Conservation (phyloP, 768 basidiomycete genomes). For the Mycena amicta region DNA sequence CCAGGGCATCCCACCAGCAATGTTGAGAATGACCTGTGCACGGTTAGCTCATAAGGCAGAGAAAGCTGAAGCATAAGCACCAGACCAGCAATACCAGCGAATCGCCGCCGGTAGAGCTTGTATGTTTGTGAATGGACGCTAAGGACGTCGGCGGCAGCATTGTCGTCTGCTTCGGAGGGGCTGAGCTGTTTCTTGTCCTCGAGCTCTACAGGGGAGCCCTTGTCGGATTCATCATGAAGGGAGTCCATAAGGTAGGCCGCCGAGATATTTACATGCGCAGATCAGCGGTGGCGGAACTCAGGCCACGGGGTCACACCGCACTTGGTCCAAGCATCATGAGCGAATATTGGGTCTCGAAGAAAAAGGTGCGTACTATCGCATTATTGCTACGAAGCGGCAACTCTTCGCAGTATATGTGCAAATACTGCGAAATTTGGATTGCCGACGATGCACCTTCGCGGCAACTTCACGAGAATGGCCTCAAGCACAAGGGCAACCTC, state of each 20-base stretch:
- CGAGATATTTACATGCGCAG: no score
- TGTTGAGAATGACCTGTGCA: conserved; percentile 66
- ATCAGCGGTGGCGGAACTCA: no score
- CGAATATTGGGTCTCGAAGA: conserved; percentile 92
- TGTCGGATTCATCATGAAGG: neutral
- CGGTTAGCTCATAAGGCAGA: neutral
- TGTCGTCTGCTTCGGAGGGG: neutral
- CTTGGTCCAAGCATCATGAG: conserved; percentile 54
- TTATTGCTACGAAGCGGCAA: neutral
- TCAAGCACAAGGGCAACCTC: conserved; percentile 92
- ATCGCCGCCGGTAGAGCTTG: conserved; percentile 70
- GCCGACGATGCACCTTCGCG: conserved; percentile 90
- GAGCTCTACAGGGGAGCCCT: neutral
- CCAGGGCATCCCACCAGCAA: conserved; percentile 67
- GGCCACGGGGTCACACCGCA: neutral
- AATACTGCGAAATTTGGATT: conserved; percentile 97
- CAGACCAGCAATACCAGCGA: conserved; percentile 63
- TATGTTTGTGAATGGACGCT: conserved; percentile 38
- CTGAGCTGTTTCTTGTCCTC: conserved; percentile 5
- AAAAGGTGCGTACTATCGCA: conserved; percentile 43
- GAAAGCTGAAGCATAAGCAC: conserved; percentile 36
- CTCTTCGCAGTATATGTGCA: conserved; percentile 70
- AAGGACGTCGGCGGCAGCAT: neutral
- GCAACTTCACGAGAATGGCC: conserved; percentile 79
- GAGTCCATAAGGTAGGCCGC: no score